Conservation (phyloP, 352 stramenopile genomes). For the Thraustochytrium sp. region DNA sequence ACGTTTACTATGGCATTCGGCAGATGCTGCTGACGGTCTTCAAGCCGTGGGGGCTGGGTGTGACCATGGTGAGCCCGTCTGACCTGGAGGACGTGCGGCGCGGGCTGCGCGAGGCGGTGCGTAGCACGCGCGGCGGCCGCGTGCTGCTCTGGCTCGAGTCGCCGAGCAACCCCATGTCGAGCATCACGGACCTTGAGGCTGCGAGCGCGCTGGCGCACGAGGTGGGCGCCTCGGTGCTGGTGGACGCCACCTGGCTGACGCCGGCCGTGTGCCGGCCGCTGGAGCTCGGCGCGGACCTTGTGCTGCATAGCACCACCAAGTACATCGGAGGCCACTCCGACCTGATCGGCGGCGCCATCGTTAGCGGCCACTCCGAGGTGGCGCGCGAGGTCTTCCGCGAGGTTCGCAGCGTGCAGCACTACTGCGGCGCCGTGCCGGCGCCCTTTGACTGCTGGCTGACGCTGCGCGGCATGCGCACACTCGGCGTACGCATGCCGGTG, state of each 20-base stretch:
- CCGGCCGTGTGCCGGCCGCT: conserved; percentile 45
- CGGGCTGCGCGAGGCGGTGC: background rate
- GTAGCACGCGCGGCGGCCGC: background rate
- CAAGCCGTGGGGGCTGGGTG: conserved; percentile 8
- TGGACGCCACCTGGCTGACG: conserved; percentile 49
- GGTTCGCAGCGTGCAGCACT: conserved; percentile 6
- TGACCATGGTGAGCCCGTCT: background rate
- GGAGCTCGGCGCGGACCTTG: conserved; percentile 43
- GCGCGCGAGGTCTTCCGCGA: background rate
- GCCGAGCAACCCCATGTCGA: conserved; percentile 60
- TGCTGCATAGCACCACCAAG: conserved; percentile 48
- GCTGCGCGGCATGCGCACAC: conserved; percentile 43
- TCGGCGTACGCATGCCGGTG: conserved; percentile 18
- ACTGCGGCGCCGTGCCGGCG: conserved; percentile 16
- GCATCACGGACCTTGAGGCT: conserved; percentile 41
- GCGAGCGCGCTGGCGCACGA: conserved; percentile 2
- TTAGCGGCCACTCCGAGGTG: background rate
- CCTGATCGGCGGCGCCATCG: conserved; percentile 30
- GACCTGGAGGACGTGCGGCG: background rate
- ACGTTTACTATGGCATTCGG: conserved; percentile 40
- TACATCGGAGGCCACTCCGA: conserved; percentile 47
- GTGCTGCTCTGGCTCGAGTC: conserved; percentile 67
- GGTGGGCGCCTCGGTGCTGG: background rate
- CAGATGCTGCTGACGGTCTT: conserved; percentile 2
- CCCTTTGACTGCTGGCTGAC: conserved; percentile 46